Conservation (phyloP, 176 grass and related monocot genomes). For the Cenchrus fungigraminus region DNA sequence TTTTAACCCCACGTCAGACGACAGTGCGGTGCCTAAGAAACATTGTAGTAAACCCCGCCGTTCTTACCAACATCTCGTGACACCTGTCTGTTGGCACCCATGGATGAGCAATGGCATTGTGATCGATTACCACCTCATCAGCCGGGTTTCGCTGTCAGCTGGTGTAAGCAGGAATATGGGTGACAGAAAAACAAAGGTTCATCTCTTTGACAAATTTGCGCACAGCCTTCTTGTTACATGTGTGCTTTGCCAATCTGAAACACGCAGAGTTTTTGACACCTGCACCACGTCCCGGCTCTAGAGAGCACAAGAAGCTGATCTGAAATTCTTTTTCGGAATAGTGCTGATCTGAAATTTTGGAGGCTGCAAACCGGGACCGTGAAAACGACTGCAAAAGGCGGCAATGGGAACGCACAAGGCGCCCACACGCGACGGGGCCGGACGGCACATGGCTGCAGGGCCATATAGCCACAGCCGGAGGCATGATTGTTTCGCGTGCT, state of each 20-base stretch:
- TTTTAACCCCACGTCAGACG: neutral
- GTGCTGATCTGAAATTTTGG: neutral
- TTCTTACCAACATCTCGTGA: neutral
- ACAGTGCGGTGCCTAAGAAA: neutral
- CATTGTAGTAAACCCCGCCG: neutral
- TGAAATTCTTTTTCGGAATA: neutral
- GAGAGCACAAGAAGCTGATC: neutral
- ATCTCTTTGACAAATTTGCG: too few relatives aligned
- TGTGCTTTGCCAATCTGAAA: neutral
- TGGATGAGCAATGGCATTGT: neutral
- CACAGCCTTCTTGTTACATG: neutral
- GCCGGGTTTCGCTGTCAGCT: neutral
- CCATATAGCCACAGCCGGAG: neutral
- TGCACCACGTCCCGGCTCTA: neutral
- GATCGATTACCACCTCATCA: neutral
- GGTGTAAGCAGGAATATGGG: neutral
- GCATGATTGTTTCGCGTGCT: neutral
- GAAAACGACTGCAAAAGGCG: neutral
- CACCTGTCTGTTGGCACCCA: conserved; percentile 26
- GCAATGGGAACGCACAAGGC: neutral
- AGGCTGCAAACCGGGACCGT: neutral
- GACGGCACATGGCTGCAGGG: conserved; percentile 24
- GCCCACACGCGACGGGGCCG: too few relatives aligned
- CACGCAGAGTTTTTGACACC: neutral
- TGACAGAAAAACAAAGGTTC: neutral